A percentile compares a stretch with the other conserved stretches of the same genome.
Conservation (phyloP, 441 rosid species). For the Croton setiger region DNA sequence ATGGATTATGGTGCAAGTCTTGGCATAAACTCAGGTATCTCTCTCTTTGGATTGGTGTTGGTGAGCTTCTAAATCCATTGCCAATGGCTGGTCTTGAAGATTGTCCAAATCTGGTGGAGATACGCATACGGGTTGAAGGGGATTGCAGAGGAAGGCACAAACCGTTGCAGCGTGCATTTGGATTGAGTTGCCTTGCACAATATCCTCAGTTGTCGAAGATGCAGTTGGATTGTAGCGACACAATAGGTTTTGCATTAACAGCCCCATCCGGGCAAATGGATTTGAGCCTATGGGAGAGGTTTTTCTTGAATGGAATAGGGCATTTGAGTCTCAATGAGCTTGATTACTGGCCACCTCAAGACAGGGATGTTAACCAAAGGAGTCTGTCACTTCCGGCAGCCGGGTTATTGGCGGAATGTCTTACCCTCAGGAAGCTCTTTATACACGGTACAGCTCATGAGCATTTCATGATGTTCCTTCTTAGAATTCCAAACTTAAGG, state of each 20-base stretch:
- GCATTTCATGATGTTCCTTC: conserved; percentile 82
- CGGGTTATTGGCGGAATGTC: conserved; percentile 57
- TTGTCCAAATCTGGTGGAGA: conserved; percentile 81
- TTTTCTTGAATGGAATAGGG: conserved; percentile 66
- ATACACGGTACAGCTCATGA: conserved; percentile 88
- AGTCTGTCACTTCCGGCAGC: conserved; percentile 73
- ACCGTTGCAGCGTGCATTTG: conserved; percentile 53
- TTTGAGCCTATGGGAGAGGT: conserved; percentile 90
- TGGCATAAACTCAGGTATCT: conserved; percentile 72
- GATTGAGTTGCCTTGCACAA: conserved; percentile 53
- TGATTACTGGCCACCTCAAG: conserved; percentile 94
- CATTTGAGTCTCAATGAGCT: conserved; percentile 57
- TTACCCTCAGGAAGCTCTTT: conserved; percentile 66
- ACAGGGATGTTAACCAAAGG: conserved; percentile 84
- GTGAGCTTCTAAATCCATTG: conserved; percentile 63
- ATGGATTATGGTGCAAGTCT: conserved; percentile 40
- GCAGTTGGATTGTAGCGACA: conserved; percentile 75
- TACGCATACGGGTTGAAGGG: conserved; percentile 71
- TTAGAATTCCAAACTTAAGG: conserved; percentile 50
- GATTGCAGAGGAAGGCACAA: conserved; percentile 65
- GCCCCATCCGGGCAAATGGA: conserved; percentile 90
- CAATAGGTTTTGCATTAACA: conserved; percentile 65
- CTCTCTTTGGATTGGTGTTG: conserved; percentile 74
- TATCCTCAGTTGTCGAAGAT: conserved; percentile 73
- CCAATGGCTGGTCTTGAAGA: conserved; percentile 52